Percentiles rank a stretch among this genome's conserved stretches.
Conservation (phyloP, 2,329 filamentous ascomycete species). For the Setomelanomma holmii region DNA sequence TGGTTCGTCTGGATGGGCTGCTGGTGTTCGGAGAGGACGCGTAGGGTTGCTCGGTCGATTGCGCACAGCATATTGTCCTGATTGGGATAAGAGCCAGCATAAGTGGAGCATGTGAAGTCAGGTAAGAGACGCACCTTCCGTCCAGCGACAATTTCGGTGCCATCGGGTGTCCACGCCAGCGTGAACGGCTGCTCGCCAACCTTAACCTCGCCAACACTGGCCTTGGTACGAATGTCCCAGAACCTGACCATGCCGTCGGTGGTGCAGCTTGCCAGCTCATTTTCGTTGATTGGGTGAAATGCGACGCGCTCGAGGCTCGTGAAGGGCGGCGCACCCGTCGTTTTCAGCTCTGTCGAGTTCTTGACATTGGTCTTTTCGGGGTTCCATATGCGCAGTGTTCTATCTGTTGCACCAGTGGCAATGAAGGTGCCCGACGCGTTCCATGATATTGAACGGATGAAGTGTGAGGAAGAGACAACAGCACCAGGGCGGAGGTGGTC, state of each 20-base stretch:
- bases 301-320: constrained; percentile 72
- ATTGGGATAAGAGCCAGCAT: not conserved
- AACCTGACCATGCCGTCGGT: constrained; percentile 77
- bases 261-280: constrained; percentile 77
- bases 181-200: constrained; percentile 69
- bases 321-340: constrained; percentile 51
- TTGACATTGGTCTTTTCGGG: constrained; percentile 76
- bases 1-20: constrained; percentile 74
- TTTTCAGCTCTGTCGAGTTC: constrained; percentile 79
- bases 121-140: constrained; percentile 59
- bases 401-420: constrained; percentile 78
- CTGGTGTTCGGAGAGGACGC: constrained; percentile 64
- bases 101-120: not conserved
- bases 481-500: constrained; percentile 47
- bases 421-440: constrained; percentile 84
- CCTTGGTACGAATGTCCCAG: constrained; percentile 80
- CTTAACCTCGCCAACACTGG: constrained; percentile 72
- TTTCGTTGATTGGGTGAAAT: constrained; percentile 79
- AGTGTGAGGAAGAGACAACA: constrained; percentile 42
- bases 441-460: constrained; percentile 81
- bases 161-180: constrained; percentile 76
- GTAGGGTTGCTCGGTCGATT: constrained; percentile 66
- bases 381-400: constrained; percentile 80
- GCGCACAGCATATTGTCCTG: constrained; percentile 69
- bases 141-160: constrained; percentile 72